Percentiles rank a stretch among this genome's conserved stretches.
Conservation (phyloP, 441 rosid genomes). For the Melastoma candidum region DNA sequence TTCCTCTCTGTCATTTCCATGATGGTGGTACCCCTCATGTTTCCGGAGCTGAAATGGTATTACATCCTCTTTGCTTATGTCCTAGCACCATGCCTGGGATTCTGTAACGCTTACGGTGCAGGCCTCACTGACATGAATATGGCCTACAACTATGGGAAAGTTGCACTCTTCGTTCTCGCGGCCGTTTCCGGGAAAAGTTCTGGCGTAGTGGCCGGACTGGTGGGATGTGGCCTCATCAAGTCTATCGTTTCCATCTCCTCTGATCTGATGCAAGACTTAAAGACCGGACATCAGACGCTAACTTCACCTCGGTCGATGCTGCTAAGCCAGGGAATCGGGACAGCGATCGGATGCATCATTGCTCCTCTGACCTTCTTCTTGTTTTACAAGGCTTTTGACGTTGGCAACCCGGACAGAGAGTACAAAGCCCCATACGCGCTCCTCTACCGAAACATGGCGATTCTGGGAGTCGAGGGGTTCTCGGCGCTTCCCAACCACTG, state of each 20-base stretch:
- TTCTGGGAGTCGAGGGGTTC: constrained; percentile 15
- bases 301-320: constrained; percentile 17
- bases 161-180: constrained; percentile 71
- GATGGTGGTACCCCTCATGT: constrained; percentile 65
- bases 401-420: constrained; percentile 13
- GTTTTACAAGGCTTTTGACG: constrained; percentile 19
- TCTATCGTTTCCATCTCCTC: constrained; percentile 23
- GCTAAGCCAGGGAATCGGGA: constrained; percentile 16
- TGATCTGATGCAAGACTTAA: constrained; percentile 15
- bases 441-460: constrained; percentile 15
- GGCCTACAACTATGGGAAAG: constrained; percentile 94
- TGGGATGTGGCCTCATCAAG: constrained; percentile 79
- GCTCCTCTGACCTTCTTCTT: constrained; percentile 17
- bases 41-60: constrained; percentile 89
- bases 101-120: constrained; percentile 94
- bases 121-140: constrained; percentile 94
- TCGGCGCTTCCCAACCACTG: constrained; percentile 17
- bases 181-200: constrained; percentile 50
- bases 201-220: constrained; percentile 81
- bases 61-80: constrained; percentile 66
- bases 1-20: constrained; percentile 57
- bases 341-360: constrained; percentile 15
- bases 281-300: constrained; percentile 15
- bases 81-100: constrained; percentile 77
- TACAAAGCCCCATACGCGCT: constrained; percentile 13